Evolutionary conservation across 192 early-diverging fungal genomes (phyloP).

Genomic region (Linnemannia elongata): DNA sequence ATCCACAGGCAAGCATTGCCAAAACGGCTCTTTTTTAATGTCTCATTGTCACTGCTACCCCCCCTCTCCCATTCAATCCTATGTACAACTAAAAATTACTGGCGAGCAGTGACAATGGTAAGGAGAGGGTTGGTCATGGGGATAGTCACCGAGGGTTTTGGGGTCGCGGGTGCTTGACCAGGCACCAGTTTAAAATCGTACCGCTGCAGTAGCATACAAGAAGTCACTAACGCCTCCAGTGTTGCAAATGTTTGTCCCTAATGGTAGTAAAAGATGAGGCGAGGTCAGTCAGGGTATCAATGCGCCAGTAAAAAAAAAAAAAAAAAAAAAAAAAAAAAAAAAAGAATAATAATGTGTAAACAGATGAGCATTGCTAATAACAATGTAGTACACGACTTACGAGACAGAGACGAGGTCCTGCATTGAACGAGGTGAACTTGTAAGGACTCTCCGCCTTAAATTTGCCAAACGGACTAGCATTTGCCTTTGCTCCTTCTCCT

Average conservation of each 20-base stretch:
- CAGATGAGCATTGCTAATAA: neutral
- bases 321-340: too few relatives aligned
- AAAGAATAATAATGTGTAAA: too few relatives aligned
- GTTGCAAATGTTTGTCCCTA: constrained; percentile 58
- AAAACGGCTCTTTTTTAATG: neutral
- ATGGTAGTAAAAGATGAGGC: neutral
- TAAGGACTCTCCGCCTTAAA: constrained; percentile 48
- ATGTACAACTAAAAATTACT: neutral
- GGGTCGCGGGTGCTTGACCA: constrained; percentile 16
- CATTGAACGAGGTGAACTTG: constrained; percentile 71
- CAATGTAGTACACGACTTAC: neutral
- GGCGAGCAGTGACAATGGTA: constrained; percentile 17
- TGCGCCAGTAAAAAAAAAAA: too few relatives aligned
- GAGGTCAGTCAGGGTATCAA: neutral
- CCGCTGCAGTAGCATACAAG: constrained; percentile 33
- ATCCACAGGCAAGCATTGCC: neutral
- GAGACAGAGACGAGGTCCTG: constrained; percentile 64
- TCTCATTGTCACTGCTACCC: neutral
- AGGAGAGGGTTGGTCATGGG: constrained; percentile 55
- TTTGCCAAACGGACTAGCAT: constrained; percentile 48
- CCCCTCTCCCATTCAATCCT: neutral
- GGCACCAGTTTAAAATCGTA: constrained; percentile 46
- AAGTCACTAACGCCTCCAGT: constrained; percentile 48
- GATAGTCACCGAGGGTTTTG: constrained; percentile 43
- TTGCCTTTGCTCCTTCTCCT: neutral